Conservation (phyloP, 2,329 filamentous ascomycete species). For the Sarocladium brachiariae region DNA sequence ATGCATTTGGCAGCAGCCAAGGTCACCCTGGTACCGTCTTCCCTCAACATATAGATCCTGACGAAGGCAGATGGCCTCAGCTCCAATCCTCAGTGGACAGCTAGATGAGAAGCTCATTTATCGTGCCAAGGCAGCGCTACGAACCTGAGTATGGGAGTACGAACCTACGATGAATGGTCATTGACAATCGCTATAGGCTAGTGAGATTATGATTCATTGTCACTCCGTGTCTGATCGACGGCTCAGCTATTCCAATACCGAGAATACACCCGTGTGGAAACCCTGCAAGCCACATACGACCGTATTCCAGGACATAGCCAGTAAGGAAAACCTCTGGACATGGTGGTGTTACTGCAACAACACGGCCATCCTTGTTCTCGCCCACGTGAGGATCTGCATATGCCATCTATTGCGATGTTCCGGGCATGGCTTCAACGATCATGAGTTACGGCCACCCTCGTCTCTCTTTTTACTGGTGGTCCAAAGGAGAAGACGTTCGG, state of each 20-base stretch:
- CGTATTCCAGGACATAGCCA: not conserved
- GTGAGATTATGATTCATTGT: not conserved
- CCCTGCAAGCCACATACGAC: slow-evolving; percentile 5
- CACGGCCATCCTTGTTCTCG: not conserved
- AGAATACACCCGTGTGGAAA: slow-evolving; percentile 1
- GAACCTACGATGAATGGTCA: not conserved
- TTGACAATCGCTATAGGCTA: not conserved
- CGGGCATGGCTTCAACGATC: no score
- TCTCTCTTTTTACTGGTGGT: no score
- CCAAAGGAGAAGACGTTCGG: no score
- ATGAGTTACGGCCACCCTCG: no score
- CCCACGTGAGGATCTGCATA: not conserved
- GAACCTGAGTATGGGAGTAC: not conserved
- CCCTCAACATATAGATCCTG: no score
- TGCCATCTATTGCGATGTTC: not conserved
- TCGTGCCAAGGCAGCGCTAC: no score
- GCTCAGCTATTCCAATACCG: slow-evolving; percentile 2
- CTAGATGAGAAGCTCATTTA: no score
- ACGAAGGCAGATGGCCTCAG: no score
- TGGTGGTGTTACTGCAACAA: not conserved
- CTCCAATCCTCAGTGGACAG: no score
- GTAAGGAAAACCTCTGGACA: not conserved
- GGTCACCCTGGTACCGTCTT: no score
- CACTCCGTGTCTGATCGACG: not conserved
- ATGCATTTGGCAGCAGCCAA: no score